Conservation (phyloP, 805 yeast species). For the Candida hungchunana region DNA sequence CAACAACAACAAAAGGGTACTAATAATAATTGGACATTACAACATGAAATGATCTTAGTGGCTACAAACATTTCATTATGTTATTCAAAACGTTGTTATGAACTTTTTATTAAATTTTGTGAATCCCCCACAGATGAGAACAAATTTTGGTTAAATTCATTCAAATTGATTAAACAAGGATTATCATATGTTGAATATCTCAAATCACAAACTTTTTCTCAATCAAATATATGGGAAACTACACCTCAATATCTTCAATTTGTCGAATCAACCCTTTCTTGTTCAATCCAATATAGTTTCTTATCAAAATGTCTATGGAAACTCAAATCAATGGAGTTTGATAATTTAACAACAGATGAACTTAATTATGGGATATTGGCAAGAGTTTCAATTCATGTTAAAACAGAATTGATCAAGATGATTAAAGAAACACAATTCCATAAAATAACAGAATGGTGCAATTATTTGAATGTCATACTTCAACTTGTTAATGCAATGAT, state of each 20-base stretch:
- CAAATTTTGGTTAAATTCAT: conserved; percentile 16
- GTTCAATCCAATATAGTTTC: conserved; percentile 29
- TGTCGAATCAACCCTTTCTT: conserved; percentile 11
- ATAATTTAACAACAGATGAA: conserved; percentile 23
- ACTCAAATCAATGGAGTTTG: conserved; percentile 20
- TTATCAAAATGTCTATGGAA: conserved; percentile 28
- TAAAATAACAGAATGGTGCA: conserved; percentile 7
- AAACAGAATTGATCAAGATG: conserved; percentile 28
- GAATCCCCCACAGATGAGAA: neutral
- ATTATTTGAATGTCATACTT: conserved; percentile 20
- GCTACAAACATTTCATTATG: conserved; percentile 12
- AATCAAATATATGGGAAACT: conserved; percentile 11
- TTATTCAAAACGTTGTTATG: conserved; percentile 14
- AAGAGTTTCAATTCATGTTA: conserved; percentile 39
- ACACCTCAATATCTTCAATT: conserved; percentile 5
- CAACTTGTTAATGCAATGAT: conserved; percentile 39
- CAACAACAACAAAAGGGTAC: too few species aligned
- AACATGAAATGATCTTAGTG: conserved; percentile 18
- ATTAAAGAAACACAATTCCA: conserved; percentile 3
- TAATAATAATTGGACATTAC: conserved; percentile 15
- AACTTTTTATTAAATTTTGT: conserved; percentile 6
- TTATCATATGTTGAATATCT: conserved; percentile 15
- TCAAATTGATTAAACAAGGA: conserved; percentile 21
- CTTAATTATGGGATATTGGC: conserved; percentile 37
- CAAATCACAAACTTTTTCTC: neutral